These are phyloP conservation scores for Paramyrothecium roridum DNA, from an alignment of 2,329 filamentous ascomycete genomes.

Conservation along the genomic window DNA sequence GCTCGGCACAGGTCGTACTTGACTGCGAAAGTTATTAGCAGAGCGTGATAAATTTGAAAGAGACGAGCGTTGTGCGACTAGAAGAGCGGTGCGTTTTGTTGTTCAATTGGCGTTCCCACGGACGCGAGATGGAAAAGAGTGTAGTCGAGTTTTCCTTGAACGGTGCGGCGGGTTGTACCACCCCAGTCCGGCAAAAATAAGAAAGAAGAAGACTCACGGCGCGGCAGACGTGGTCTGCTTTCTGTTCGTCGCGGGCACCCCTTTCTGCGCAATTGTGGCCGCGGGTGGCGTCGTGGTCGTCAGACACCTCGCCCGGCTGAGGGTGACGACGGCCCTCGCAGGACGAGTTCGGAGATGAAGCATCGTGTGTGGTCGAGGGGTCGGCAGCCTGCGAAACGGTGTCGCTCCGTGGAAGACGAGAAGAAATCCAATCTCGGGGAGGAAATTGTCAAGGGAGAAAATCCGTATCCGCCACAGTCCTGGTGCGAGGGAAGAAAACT, in stretches of 20 bases:
- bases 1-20: constrained; percentile 58
- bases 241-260: constrained; percentile 37
- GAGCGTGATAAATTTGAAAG: constrained; percentile 2
- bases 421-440: no score
- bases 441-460: no score
- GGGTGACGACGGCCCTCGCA: constrained; percentile 43
- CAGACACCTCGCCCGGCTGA: constrained; percentile 37
- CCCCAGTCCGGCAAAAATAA: constrained; percentile 5
- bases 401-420: no score
- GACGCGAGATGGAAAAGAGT: not conserved
- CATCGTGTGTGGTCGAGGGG: no score
- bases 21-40: constrained; percentile 13
- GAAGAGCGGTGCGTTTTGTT: no score
- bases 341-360: constrained; percentile 45
- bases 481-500: no score
- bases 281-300: constrained; percentile 34
- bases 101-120: constrained; percentile 1
- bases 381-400: no score
- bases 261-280: constrained; percentile 31
- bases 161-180: constrained; percentile 9
- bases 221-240: constrained; percentile 43
- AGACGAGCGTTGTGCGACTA: no score
- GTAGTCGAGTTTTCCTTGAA: no score
- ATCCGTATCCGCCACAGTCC: no score
- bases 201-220: constrained; percentile 43